These are phyloP conservation scores for Lepiota brunneoincarnata DNA, from an alignment of 768 basidiomycete species.

Conservation along the genomic window DNA sequence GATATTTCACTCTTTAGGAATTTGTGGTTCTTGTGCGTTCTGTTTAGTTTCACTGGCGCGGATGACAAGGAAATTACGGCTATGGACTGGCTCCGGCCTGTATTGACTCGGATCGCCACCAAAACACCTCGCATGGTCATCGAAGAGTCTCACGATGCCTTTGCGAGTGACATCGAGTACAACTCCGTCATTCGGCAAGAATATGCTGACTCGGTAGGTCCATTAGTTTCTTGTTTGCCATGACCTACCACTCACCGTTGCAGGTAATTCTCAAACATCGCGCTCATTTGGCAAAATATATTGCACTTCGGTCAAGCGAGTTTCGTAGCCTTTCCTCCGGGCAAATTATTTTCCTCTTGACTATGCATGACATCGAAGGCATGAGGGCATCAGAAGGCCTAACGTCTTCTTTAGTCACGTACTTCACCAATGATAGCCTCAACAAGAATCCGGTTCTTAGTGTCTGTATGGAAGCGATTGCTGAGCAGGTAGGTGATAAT, in stretches of 20 bases:
- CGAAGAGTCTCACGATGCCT: conserved; percentile 79
- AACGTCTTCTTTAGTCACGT: conserved; percentile 79
- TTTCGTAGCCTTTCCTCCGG: conserved; percentile 74
- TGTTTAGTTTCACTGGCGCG: conserved; percentile 74
- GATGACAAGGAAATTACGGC: conserved; percentile 55
- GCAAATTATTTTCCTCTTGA: conserved; percentile 81
- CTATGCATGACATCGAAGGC: conserved; percentile 85
- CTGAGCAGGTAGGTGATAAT: conserved; percentile 62
- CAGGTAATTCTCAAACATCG: conserved; percentile 76
- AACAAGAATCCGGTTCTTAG: conserved; percentile 68
- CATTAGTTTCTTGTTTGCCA: not conserved
- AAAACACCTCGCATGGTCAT: conserved; percentile 86
- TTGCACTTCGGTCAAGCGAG: conserved; percentile 64
- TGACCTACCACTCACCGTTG: not conserved
- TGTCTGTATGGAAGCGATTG: conserved; percentile 81
- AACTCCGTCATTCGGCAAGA: conserved; percentile 88
- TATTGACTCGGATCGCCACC: conserved; percentile 73
- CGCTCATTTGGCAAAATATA: conserved; percentile 55
- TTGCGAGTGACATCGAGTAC: conserved; percentile 88
- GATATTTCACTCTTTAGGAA: conserved; percentile 82
- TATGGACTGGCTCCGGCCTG: conserved; percentile 77
- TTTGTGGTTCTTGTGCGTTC: conserved; percentile 89
- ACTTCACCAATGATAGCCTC: conserved; percentile 85
- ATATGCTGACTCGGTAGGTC: conserved; percentile 68
- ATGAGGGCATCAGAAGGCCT: conserved; percentile 79